Evolutionary conservation across 176 grass and related monocot species (phyloP).

Genomic region (Cymbopogon citratus): DNA sequence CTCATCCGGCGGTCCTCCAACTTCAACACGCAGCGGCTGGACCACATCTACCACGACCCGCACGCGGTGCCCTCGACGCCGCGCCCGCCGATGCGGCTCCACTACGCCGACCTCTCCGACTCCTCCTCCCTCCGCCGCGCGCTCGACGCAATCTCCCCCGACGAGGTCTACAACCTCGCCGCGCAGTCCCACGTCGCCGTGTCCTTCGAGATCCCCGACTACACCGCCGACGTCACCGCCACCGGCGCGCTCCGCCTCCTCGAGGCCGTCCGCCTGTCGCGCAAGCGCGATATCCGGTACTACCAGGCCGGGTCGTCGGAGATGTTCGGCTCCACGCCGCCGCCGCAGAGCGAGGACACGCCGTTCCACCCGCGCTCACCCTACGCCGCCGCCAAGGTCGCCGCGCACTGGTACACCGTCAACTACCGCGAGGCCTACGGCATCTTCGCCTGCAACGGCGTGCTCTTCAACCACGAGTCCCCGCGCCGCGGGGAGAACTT

Average conservation of each 20-base stretch:
- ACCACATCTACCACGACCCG: conserved; percentile 95
- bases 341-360: conserved; percentile 71
- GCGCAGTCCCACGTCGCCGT: conserved; percentile 95
- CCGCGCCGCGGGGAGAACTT: conserved; percentile 98
- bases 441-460: conserved; percentile 90
- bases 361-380: conserved; percentile 89
- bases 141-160: conserved; percentile 75
- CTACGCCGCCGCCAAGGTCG: conserved; percentile 92
- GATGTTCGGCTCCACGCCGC: conserved; percentile 97
- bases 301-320: conserved; percentile 97
- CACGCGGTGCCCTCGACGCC: conserved; percentile 48
- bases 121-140: conserved; percentile 86
- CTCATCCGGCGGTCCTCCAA: conserved; percentile 97
- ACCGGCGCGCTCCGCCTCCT: conserved; percentile 91
- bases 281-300: conserved; percentile 57
- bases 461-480: conserved; percentile 99
- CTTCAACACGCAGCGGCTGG: conserved; percentile 87
- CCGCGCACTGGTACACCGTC: conserved; percentile 99
- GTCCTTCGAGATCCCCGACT: conserved; percentile 94
- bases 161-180: conserved; percentile 99
- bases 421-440: conserved; percentile 97
- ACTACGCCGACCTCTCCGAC: conserved; percentile 98
- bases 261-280: conserved; percentile 72
- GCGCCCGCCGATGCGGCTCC: conserved; percentile 76
- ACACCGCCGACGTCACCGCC: conserved; percentile 87